Conservation (phyloP, 768 basidiomycete species). For the Termitomyces titanicus region DNA sequence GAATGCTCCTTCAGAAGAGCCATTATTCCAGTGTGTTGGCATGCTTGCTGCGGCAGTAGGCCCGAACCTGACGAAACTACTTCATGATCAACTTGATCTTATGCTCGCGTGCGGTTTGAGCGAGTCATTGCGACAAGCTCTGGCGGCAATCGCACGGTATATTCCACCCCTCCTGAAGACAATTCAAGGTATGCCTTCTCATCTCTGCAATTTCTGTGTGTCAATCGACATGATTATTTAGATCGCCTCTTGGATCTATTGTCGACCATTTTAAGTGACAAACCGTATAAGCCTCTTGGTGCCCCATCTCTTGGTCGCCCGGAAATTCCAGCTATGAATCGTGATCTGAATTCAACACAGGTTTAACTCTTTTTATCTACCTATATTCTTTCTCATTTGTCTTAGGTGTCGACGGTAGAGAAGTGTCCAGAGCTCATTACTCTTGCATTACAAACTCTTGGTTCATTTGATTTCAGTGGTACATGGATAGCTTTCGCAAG, state of each 20-base stretch:
- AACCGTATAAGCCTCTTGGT: constrained; percentile 84
- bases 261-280: constrained; percentile 76
- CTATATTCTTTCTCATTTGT: constrained; percentile 7
- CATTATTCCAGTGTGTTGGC: constrained; percentile 96
- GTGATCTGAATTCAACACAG: constrained; percentile 52
- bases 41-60: constrained; percentile 96
- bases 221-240: constrained; percentile 23
- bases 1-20: constrained; percentile 90
- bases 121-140: constrained; percentile 80
- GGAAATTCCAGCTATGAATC: constrained; percentile 44
- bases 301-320: constrained; percentile 65
- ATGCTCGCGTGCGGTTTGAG: constrained; percentile 95
- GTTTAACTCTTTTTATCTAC: constrained; percentile 22
- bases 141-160: constrained; percentile 78
- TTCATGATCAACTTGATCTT: constrained; percentile 94
- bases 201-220: neutral
- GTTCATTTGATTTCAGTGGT: constrained; percentile 95
- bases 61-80: constrained; percentile 89
- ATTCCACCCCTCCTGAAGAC: constrained; percentile 90
- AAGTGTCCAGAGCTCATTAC: constrained; percentile 70
- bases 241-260: constrained; percentile 89
- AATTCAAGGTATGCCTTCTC: constrained; percentile 68
- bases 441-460: constrained; percentile 82
- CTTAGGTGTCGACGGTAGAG: constrained; percentile 42
- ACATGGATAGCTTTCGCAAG: constrained; percentile 12